Evolutionary conservation across 345 rosid genomes (phyloP), one percentile per base, ranked within the genome.

Genomic region (Ceriops tagal): DNA sequence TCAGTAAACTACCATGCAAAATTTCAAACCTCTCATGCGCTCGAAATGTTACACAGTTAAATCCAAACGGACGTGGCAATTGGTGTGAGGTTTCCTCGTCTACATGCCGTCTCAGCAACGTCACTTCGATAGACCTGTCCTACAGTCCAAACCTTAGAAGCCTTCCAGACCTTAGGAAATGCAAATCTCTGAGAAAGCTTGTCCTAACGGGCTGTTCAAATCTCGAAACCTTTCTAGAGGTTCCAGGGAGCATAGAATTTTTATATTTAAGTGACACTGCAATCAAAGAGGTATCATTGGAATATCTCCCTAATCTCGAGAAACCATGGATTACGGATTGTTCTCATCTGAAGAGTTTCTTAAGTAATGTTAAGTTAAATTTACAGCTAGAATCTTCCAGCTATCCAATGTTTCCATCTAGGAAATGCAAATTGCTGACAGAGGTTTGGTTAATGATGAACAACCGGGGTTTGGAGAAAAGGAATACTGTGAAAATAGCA

Each of bases 31-130:
- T 67, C 5, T 19, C 77, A 8, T 31, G 63, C 0, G 43, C 65
- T 22, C 80, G 78, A 8, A 46, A 62, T 49, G 79, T 83, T 30
- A 78, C 70, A 73, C 60, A 65, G 62, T 63, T 83, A 34, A 56
- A 30, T 62, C 86, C 81, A 21, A 27, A 47, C 37, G 69, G 61
- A 28, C 77, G 80, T 63, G 13, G 28, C 20, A 75, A 21, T 15
- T 71, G 82, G 37, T 32, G 15, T 35, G 76, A 73, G 21, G 63
- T 84, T 52, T 77, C 73, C 4, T 64, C 78, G 8, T 72, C 88
- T 0, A 16, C 80, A 28, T 77, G 75, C 52, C 22, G 5, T 52
- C 78, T 72, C 3, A 62, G 69, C 16, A 60, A 37, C 31, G 79
- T 84, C 15, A 39, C 10, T 5, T 5, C 31, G 3, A 18, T 84